These are phyloP conservation scores for Diophrys sp. DNA, from an alignment of 73 alveolate genomes.

Conservation along the genomic window DNA sequence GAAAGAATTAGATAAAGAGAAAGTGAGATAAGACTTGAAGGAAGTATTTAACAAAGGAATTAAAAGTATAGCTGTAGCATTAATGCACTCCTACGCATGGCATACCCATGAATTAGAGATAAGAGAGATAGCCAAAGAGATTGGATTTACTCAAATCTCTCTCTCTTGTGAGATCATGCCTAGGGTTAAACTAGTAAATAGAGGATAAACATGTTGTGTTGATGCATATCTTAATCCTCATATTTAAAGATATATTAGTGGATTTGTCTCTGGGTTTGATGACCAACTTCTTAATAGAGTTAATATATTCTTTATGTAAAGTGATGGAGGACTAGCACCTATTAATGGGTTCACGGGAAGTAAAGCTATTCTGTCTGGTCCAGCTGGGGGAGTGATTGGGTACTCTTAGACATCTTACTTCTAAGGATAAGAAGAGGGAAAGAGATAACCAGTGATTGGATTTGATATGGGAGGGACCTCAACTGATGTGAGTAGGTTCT, in stretches of 20 bases:
- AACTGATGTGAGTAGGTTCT: conserved; percentile 85
- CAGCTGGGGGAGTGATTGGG: conserved; percentile 95
- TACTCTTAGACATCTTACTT: conserved; percentile 50
- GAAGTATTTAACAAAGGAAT: conserved; percentile 47
- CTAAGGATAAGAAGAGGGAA: conserved; percentile 7
- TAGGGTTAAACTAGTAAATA: conserved; percentile 63
- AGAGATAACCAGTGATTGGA: conserved; percentile 73
- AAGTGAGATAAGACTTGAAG: conserved; percentile 36
- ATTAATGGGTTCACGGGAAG: conserved; percentile 64
- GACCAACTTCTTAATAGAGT: conserved; percentile 35
- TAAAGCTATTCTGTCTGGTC: conserved; percentile 84
- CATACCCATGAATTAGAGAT: conserved; percentile 52
- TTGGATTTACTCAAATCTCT: conserved; percentile 71
- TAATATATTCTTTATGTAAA: conserved; percentile 71
- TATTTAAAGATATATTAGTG: conserved; percentile 51
- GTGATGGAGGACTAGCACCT: conserved; percentile 88
- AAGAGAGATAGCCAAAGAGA: conserved; percentile 56
- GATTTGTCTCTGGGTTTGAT: conserved; percentile 63
- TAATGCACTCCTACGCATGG: conserved; percentile 73
- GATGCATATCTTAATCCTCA: conserved; percentile 86
- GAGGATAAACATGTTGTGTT: conserved; percentile 79
- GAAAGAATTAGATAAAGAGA: conserved; percentile 29
- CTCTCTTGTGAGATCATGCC: conserved; percentile 68
- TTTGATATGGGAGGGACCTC: conserved; percentile 98
- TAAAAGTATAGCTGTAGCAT: conserved; percentile 64